Base-by-base conservation (phyloP, 129 eudicot species). In the Pulicaria dysenterica region DNA sequence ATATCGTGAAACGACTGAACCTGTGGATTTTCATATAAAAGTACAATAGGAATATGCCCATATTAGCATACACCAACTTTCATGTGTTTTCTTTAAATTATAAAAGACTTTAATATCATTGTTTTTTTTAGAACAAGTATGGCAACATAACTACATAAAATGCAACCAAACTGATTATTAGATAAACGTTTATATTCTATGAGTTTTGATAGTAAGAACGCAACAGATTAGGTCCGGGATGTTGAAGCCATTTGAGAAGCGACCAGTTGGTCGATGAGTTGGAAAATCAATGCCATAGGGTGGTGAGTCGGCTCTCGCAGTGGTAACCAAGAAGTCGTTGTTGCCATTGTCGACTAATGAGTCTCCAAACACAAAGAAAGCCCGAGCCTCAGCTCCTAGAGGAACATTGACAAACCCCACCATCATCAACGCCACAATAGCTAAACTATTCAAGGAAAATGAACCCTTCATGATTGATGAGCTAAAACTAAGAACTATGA, bases 261-360 rank as follows among this genome's bases (percentile, higher is more conserved):
- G 91, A 55, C 88, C 91, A 10, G 91, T 86, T 43, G 91, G 91
- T 7, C 74, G 84, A 43, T 83, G 91, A 42, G 85, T 73, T 2
- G 91, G 91, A 64, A 50, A 80, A 69, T 86, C 91, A 46, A 87
- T 87, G 84, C 92, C 92, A 16, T 87, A 87, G 19, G 92, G 92
- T 0, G 87, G 89, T 6, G 89, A 69, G 70, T 87, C 92, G 3
- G 92, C 92, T 67, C 92, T 72, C 43, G 92, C 92, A 4, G 89
- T 72, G 36, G 92, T 87, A 60, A 77, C 69, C 31, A 87, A 73
- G 76, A 76, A 87, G 80, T 87, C 86, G 59, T 87, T 87, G 83
- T 87, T 87, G 19, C 92, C 92, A 60, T 84, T 84, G 70, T 87
- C 92, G n/a, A 84, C 92, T 64, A 87, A 67, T 0, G 92, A 87